Conservation (phyloP, 1,139 yeast species). For the Suhomyces yuchorum region DNA sequence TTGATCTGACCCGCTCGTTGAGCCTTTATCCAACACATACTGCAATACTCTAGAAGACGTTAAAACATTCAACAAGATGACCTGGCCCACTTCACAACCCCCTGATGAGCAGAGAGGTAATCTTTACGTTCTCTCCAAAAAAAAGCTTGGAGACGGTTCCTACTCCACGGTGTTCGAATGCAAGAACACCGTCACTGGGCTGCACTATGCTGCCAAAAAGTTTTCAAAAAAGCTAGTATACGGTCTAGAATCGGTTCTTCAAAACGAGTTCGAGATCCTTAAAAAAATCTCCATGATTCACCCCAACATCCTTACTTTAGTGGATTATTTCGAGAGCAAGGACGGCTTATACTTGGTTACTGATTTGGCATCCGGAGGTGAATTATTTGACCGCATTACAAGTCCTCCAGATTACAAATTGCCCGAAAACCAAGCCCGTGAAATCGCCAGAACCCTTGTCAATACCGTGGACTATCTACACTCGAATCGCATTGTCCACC, state of each 20-base stretch:
- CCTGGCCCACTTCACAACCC: conserved; percentile 24
- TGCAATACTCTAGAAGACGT: no score
- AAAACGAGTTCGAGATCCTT: conserved; percentile 58
- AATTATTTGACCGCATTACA: conserved; percentile 62
- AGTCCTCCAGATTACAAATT: conserved; percentile 45
- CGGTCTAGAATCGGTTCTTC: conserved; percentile 42
- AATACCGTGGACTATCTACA: conserved; percentile 37
- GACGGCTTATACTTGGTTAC: conserved; percentile 63
- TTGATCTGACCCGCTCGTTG: no score
- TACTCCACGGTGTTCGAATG: conserved; percentile 45
- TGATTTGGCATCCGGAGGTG: conserved; percentile 70
- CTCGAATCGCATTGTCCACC: conserved; percentile 37
- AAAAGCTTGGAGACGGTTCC: conserved; percentile 41
- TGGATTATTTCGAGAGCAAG: conserved; percentile 71
- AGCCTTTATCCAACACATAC: no score
- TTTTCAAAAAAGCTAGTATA: conserved; percentile 36
- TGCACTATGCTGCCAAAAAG: conserved; percentile 43
- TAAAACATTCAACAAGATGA: neutral
- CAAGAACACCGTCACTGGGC: conserved; percentile 32
- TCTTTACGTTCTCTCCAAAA: conserved; percentile 34
- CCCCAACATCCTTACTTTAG: conserved; percentile 54
- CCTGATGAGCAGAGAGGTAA: conserved; percentile 14
- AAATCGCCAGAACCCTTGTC: conserved; percentile 33
- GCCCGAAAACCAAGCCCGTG: conserved; percentile 51
- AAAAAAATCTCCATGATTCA: conserved; percentile 52